Percentiles rank a stretch among this genome's conserved stretches.
Evolutionary conservation across 345 rosid species (phyloP).

Genomic region (Psidium friedrichsthalianum): DNA sequence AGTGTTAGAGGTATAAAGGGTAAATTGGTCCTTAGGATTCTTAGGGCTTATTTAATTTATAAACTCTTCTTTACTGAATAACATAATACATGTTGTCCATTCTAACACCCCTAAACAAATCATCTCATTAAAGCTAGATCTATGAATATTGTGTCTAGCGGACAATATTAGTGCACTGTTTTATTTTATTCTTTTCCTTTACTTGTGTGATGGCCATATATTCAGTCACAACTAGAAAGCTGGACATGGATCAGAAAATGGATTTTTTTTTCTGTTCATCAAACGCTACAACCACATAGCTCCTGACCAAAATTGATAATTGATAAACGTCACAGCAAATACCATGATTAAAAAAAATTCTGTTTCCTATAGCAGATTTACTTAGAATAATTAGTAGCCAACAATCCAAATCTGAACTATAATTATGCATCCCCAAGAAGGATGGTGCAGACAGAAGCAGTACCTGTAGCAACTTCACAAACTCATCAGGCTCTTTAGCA

Average conservation of each 20-base stretch:
- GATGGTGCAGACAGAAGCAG: background rate
- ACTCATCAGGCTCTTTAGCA: conserved; percentile 87
- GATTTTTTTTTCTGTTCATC: background rate
- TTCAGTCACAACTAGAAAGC: background rate
- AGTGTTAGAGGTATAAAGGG: too few species aligned
- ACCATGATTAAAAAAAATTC: background rate
- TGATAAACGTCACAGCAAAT: background rate
- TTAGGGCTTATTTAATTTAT: too few species aligned
- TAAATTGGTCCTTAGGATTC: too few species aligned
- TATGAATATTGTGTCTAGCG: background rate
- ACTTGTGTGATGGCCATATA: background rate
- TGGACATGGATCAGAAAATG: background rate
- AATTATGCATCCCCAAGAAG: background rate
- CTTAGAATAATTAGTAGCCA: background rate
- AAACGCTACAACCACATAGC: background rate
- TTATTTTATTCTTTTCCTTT: background rate
- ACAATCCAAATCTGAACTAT: background rate
- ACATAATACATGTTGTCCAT: too few species aligned
- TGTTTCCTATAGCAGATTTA: background rate
- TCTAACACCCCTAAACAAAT: background rate
- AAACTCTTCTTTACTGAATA: too few species aligned
- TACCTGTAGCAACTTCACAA: conserved; percentile 95
- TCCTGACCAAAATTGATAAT: background rate
- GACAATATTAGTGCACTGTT: background rate
- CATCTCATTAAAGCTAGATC: background rate